A percentile compares a stretch with the other conserved stretches of the same genome.
Evolutionary conservation across 1,284 basidiomycete species (phyloP).

Genomic region (Sanghuangporus weigelae): DNA sequence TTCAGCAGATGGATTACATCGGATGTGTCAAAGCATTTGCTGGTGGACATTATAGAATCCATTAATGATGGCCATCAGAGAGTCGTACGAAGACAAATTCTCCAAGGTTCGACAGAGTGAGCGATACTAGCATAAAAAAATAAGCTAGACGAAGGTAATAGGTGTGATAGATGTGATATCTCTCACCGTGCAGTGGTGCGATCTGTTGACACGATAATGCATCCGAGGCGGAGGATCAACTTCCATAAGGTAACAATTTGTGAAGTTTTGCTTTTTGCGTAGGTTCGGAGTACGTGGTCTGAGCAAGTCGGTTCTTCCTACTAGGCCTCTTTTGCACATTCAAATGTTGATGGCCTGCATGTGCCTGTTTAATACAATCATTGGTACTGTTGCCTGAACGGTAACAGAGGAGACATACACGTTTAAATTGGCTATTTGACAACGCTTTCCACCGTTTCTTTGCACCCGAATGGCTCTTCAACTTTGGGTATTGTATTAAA

Average conservation of each 20-base stretch:
- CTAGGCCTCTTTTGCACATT: constrained; percentile 62
- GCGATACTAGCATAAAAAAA: too few species aligned
- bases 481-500: constrained; percentile 49
- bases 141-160: too few species aligned
- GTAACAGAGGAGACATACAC: constrained; percentile 40
- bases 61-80: too few species aligned
- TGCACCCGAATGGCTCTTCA: constrained; percentile 75
- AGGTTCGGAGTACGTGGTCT: constrained; percentile 58
- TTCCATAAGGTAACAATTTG: constrained; percentile 56
- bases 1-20: too few species aligned
- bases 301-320: constrained; percentile 59
- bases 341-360: constrained; percentile 65
- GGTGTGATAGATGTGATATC: background rate
- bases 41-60: too few species aligned
- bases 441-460: constrained; percentile 77
- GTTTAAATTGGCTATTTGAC: constrained; percentile 69
- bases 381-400: background rate
- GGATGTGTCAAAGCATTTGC: too few species aligned
- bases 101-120: too few species aligned
- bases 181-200: background rate
- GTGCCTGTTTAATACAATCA: constrained; percentile 39
- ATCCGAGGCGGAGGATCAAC: background rate
- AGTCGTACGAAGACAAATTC: too few species aligned
- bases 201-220: background rate
- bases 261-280: constrained; percentile 61